Evolutionary conservation across 345 rosid species (phyloP), one percentile per base, ranked within the genome.

Genomic region (Firmiana major): DNA sequence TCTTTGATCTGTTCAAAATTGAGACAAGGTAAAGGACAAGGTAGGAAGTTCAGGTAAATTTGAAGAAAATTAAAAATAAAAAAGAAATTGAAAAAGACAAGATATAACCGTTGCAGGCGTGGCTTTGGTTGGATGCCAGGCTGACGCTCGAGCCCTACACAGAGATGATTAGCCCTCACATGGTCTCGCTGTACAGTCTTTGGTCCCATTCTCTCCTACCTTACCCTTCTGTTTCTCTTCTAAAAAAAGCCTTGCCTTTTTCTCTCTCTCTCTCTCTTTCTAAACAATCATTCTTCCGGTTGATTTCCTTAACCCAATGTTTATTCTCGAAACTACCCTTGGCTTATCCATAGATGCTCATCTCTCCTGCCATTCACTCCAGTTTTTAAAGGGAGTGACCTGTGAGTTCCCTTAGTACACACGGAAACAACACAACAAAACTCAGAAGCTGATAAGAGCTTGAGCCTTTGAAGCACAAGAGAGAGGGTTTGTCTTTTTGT

Each of bases 111-210:
- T 89, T 87, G 89, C 1, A 34, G 66, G 65, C 28, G 75, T 66
- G 79, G 82, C 73, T 34, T 36, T 53, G 53, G 80, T 73, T 82
- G 79, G 82, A 79, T 85, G 55, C 80, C 89, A 87, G 90, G 77
- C 87, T 81, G 86, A 86, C 87, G 73, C 79, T 60, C 67, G 49
- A 79, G 82, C 64, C 87, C 70, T 71, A 74, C 75, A 42, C 45
- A 67, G 75, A 73, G 79, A 87, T 89, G 84, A 89, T 89, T 84
- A 82, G 70, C 79, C 80, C 48, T 89, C 94, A 89, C 94, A 86
- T 90, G 93, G 87, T 76, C 78, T 82, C 72, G 72, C 87, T 85
- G 91, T 84, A 45, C 57, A 43, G 6, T 6, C 79, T 0, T 51
- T 13, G 83, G 84, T 42, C 86, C 88, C 86, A 83, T 84, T 53